A percentile compares a stretch with the other conserved stretches of the same genome.
Evolutionary conservation across 1,284 basidiomycete genomes (phyloP).

Genomic region (Amanita bisporigera): DNA sequence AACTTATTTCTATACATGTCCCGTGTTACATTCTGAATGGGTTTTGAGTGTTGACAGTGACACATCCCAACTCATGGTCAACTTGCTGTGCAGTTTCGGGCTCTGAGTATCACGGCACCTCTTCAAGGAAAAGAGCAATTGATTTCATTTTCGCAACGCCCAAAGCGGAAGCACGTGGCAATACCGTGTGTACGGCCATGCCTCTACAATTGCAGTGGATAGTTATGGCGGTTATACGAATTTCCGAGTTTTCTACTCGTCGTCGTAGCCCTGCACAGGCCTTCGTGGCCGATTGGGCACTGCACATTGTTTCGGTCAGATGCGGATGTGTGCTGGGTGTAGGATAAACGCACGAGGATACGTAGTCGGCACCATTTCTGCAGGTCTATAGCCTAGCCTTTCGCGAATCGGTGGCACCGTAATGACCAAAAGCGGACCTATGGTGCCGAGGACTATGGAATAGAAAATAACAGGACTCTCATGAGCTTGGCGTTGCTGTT

Average conservation of each 20-base stretch:
- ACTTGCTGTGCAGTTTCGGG: too few relatives aligned
- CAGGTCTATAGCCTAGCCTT: conserved; percentile 72
- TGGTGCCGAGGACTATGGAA: conserved; percentile 76
- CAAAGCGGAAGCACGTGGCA: too few relatives aligned
- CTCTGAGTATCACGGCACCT: too few relatives aligned
- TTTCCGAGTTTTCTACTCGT: conserved; percentile 36
- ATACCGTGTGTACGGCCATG: too few relatives aligned
- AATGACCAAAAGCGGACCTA: conserved; percentile 80
- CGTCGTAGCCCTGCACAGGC: conserved; percentile 58
- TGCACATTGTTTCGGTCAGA: conserved; percentile 27
- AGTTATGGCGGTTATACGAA: too few relatives aligned
- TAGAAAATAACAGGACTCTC: conserved; percentile 94
- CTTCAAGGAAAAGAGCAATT: too few relatives aligned
- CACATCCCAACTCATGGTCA: too few relatives aligned
- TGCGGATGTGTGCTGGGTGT: conserved; percentile 26
- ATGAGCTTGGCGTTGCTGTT: conserved; percentile 80
- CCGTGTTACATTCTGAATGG: too few relatives aligned
- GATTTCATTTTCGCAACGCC: too few relatives aligned
- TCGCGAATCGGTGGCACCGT: conserved; percentile 82
- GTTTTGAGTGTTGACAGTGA: too few relatives aligned
- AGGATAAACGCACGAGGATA: conserved; percentile 72
- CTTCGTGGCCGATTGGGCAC: conserved; percentile 57
- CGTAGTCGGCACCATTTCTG: conserved; percentile 80
- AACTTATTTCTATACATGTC: too few relatives aligned
- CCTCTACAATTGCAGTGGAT: background rate